Evolutionary conservation across 345 rosid species (phyloP).

Genomic region (Linum trigynum): DNA sequence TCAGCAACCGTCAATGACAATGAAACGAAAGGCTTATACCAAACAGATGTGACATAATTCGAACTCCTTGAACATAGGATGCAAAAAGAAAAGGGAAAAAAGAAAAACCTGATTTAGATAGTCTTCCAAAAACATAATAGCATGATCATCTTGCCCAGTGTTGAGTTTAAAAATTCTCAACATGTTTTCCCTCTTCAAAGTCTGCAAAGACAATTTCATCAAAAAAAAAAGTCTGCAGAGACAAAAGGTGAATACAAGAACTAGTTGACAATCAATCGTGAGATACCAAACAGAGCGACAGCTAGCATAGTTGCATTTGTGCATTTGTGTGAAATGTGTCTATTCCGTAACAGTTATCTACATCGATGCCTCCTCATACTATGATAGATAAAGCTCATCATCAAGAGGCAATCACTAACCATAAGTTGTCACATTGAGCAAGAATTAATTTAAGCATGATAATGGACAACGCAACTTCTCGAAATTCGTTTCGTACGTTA

Average conservation of each 20-base stretch:
- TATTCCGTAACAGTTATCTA: too few species aligned
- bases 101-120: slow-evolving; percentile 58
- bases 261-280: neutral
- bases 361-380: too few species aligned
- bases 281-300: neutral
- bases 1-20: neutral
- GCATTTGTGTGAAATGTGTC: too few species aligned
- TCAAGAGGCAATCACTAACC: too few species aligned
- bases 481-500: neutral
- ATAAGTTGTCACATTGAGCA: too few species aligned
- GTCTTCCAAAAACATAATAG: slow-evolving; percentile 73
- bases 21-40: neutral
- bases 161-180: slow-evolving; percentile 74
- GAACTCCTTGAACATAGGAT: neutral
- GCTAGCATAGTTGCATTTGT: neutral
- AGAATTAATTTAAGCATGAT: too few species aligned
- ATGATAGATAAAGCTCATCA: too few species aligned
- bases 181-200: slow-evolving; percentile 59
- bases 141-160: slow-evolving; percentile 92
- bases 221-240: neutral
- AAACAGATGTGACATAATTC: neutral
- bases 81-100: neutral
- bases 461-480: too few species aligned
- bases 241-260: neutral
- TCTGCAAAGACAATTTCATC: slow-evolving; percentile 27